Conservation (phyloP, 2,329 filamentous ascomycete species). For the Hypoxylon sp. region DNA sequence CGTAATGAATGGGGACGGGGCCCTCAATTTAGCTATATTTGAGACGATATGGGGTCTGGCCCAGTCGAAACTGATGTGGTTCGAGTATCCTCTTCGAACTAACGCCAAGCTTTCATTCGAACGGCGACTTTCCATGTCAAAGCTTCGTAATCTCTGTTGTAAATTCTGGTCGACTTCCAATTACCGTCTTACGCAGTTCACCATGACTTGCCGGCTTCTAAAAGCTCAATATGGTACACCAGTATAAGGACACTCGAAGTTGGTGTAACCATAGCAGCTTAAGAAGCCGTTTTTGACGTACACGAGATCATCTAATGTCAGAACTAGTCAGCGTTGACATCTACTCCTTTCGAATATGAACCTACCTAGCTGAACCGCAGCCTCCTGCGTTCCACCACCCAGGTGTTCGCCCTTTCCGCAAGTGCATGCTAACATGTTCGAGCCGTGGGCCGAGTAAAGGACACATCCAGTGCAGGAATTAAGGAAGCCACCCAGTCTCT, state of each 20-base stretch:
- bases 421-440: constrained; percentile 18
- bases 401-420: not conserved
- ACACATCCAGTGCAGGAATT: constrained; percentile 16
- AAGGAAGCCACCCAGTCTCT: constrained; percentile 19
- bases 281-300: constrained; percentile 38
- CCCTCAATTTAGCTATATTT: not conserved
- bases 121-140: not conserved
- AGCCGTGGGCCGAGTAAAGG: constrained; percentile 4
- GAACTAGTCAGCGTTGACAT: not conserved
- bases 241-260: constrained; percentile 33
- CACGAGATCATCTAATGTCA: constrained; percentile 23
- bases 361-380: constrained; percentile 20
- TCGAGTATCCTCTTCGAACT: constrained; percentile 2
- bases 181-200: not conserved
- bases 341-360: not conserved
- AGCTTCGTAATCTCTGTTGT: not conserved
- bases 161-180: not conserved
- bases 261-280: constrained; percentile 35
- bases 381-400: constrained; percentile 17
- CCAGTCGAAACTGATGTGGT: constrained; percentile 6
- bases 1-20: not conserved
- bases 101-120: constrained; percentile 4
- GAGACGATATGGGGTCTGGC: not conserved
- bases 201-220: not conserved
- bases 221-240: constrained; percentile 17